These are phyloP conservation scores for Amanita inopinata DNA, from an alignment of 768 basidiomycete species.

Conservation along the genomic window DNA sequence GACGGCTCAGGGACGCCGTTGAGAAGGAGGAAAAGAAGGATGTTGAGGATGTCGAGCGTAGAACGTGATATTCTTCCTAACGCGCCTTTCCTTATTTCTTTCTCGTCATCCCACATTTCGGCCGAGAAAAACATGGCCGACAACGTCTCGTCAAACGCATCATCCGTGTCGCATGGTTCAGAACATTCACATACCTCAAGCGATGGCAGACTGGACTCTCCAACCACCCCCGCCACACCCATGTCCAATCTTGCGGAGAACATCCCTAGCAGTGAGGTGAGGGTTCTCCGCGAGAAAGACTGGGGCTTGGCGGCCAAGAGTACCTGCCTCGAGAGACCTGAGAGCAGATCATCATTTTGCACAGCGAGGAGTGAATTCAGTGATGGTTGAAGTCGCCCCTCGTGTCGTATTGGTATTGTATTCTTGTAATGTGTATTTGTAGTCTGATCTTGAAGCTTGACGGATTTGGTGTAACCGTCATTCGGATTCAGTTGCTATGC, in stretches of 20 bases:
- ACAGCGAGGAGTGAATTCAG: conserved; percentile 26
- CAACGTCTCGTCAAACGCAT: conserved; percentile 7
- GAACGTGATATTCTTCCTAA: conserved; percentile 24
- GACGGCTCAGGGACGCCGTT: conserved; percentile 15
- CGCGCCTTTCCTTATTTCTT: conserved; percentile 10
- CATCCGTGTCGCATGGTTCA: conserved; percentile 4
- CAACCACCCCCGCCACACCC: neutral
- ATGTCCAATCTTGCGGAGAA: conserved; percentile 1
- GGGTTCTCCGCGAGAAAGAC: conserved; percentile 8
- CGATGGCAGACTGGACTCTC: neutral
- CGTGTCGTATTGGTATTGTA: conserved; percentile 4
- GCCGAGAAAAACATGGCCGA: conserved; percentile 12
- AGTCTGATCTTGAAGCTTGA: conserved; percentile 1
- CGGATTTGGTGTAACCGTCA: neutral
- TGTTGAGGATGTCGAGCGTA: conserved; percentile 28
- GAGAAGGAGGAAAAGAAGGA: conserved; percentile 19
- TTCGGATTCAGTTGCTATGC: no score
- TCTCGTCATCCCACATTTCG: conserved; percentile 7
- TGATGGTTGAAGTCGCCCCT: conserved; percentile 7
- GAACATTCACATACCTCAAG: conserved; percentile 5
- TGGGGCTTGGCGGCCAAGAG: no score
- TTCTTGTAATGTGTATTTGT: neutral
- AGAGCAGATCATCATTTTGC: conserved; percentile 24
- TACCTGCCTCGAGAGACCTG: conserved; percentile 18
- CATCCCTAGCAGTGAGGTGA: neutral